Evolutionary conservation across 768 basidiomycete species (phyloP).

Genomic region (Daedaleopsis nitida): DNA sequence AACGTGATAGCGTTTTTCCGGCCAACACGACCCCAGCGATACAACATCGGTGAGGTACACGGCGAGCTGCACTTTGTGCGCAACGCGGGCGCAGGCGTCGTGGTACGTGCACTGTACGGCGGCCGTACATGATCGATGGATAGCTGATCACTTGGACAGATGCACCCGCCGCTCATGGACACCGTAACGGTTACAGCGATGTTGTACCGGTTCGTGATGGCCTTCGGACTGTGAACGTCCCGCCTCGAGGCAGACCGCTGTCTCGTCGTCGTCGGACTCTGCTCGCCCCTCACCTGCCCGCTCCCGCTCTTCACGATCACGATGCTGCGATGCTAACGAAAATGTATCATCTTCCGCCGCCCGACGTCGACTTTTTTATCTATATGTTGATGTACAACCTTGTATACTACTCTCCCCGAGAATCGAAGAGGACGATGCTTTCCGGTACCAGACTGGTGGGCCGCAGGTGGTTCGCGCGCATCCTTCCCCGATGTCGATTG

Average conservation of each 20-base stretch:
- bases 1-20: conserved; percentile 80
- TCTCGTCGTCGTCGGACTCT: conserved; percentile 3
- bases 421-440: conserved; percentile 15
- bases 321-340: conserved; percentile 8
- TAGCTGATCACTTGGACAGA: conserved; percentile 43
- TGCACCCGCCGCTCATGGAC: conserved; percentile 91
- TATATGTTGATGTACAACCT: conserved; percentile 24
- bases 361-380: conserved; percentile 12
- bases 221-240: conserved; percentile 45
- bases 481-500: background rate
- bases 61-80: conserved; percentile 85
- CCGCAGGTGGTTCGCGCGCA: conserved; percentile 3
- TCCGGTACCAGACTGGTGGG: conserved; percentile 17
- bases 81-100: conserved; percentile 76
- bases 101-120: conserved; percentile 49
- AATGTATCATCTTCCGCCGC: conserved; percentile 17
- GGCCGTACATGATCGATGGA: conserved; percentile 5
- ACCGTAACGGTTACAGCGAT: conserved; percentile 82
- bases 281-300: background rate
- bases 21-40: conserved; percentile 74
- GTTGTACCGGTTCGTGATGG: conserved; percentile 78
- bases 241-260: conserved; percentile 6
- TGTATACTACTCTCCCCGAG: conserved; percentile 20
- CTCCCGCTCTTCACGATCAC: conserved; percentile 1
- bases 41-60: conserved; percentile 85